Evolutionary conservation across 352 stramenopile species (phyloP).

Genomic region (Pythium myriotylum): DNA sequence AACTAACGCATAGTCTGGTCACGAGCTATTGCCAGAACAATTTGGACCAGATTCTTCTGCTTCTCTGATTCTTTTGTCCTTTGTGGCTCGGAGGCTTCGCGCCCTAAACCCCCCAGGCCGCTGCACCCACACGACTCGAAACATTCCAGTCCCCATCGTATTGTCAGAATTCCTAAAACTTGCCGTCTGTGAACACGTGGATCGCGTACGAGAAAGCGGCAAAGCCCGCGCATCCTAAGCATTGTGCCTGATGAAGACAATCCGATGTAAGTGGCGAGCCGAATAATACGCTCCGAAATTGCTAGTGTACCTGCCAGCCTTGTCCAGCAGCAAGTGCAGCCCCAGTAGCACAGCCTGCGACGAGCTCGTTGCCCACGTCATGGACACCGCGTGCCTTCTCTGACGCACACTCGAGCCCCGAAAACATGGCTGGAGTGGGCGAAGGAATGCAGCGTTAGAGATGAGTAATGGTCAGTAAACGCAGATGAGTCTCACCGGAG

Average conservation of each 20-base stretch:
- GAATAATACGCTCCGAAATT: not conserved
- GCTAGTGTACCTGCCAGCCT: slow-evolving; percentile 74
- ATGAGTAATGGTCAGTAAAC: not conserved
- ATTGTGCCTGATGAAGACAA: slow-evolving; percentile 61
- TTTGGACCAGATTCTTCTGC: too few relatives aligned
- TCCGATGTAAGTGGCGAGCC: not conserved
- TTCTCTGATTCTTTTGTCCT: too few relatives aligned
- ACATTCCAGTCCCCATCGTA: too few relatives aligned
- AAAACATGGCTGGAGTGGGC: slow-evolving; percentile 88
- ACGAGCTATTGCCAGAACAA: too few relatives aligned
- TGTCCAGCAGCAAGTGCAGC: slow-evolving; percentile 93
- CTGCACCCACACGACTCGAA: too few relatives aligned
- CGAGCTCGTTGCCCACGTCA: slow-evolving; percentile 94
- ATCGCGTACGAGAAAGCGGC: slow-evolving; percentile 92
- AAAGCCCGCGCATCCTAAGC: slow-evolving; percentile 92
- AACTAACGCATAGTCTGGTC: too few relatives aligned
- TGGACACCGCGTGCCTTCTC: slow-evolving; percentile 95
- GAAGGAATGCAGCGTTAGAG: not conserved
- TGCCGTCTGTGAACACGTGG: slow-evolving; percentile 84
- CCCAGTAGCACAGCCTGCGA: slow-evolving; percentile 95
- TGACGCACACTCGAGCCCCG: slow-evolving; percentile 92
- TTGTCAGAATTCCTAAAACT: slow-evolving; percentile 46
- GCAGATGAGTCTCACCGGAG: slow-evolving; percentile 42
- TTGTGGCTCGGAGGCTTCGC: too few relatives aligned
- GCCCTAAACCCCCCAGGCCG: too few relatives aligned